Evolutionary conservation across 371 early-diverging fungal species (phyloP).

Genomic region (Enterocytospora artemiae): DNA sequence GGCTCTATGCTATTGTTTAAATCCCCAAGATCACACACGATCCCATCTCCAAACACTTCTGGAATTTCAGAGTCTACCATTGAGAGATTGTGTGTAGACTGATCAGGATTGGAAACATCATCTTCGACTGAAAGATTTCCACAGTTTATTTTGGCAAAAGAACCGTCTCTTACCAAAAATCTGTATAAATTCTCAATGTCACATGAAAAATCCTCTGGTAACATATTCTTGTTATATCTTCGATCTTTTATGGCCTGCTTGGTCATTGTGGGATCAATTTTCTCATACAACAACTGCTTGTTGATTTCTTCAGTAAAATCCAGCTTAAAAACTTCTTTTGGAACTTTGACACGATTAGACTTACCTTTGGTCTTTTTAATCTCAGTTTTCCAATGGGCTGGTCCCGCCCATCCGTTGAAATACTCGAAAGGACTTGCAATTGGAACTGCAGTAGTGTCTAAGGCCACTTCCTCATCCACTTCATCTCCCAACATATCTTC

Average conservation of each 20-base stretch:
- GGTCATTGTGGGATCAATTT: constrained; percentile 32
- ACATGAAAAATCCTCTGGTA: constrained; percentile 49
- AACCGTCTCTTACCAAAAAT: constrained; percentile 38
- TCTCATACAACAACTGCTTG: constrained; percentile 29
- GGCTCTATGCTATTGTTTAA: background rate
- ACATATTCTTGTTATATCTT: constrained; percentile 42
- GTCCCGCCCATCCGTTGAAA: constrained; percentile 57
- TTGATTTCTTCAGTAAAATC: constrained; percentile 41
- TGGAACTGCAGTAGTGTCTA: constrained; percentile 2
- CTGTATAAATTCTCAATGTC: constrained; percentile 48
- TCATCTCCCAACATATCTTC: constrained; percentile 2
- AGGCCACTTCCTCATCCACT: constrained; percentile 1
- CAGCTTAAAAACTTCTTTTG: constrained; percentile 39
- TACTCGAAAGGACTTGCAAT: constrained; percentile 43
- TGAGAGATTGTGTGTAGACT: background rate
- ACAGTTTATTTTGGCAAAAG: constrained; percentile 7
- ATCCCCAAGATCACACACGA: background rate
- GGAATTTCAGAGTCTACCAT: background rate
- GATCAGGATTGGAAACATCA: constrained; percentile 14
- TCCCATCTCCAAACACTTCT: constrained; percentile 3
- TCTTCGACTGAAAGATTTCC: constrained; percentile 16
- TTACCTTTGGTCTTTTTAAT: constrained; percentile 15
- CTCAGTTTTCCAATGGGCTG: constrained; percentile 52
- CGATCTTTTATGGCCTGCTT: constrained; percentile 42
- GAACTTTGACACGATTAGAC: constrained; percentile 13